Percentiles rank a stretch among this genome's conserved stretches.
These are phyloP conservation scores for Emergomyces africanus DNA, from an alignment of 2,329 filamentous ascomycete genomes.

Conservation along the genomic window DNA sequence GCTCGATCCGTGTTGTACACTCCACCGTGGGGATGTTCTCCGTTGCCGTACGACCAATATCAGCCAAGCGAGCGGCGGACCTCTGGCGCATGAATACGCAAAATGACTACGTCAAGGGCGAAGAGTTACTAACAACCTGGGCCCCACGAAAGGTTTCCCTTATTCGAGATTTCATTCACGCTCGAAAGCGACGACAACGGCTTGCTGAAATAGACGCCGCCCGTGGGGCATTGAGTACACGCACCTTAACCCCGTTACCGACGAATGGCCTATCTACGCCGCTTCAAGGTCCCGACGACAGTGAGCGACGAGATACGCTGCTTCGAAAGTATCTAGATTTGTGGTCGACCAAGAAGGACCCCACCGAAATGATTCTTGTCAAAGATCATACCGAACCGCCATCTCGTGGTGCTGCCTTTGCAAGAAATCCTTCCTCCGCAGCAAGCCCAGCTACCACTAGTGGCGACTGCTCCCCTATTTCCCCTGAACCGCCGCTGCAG, in stretches of 20 bases:
- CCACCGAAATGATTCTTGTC: constrained; percentile 31
- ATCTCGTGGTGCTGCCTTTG: constrained; percentile 22
- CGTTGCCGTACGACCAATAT: constrained; percentile 70
- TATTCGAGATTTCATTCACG: constrained; percentile 71
- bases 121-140: constrained; percentile 78
- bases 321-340: constrained; percentile 30
- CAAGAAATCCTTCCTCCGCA: constrained; percentile 11
- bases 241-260: constrained; percentile 25
- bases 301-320: constrained; percentile 26
- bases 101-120: constrained; percentile 91
- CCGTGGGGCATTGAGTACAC: constrained; percentile 31
- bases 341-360: constrained; percentile 30
- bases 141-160: constrained; percentile 78
- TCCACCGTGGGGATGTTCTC: constrained; percentile 81
- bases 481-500: constrained; percentile 1
- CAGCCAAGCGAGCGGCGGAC: constrained; percentile 82
- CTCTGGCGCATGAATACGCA: constrained; percentile 94
- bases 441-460: constrained; percentile 18
- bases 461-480: constrained; percentile 1
- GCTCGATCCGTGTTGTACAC: constrained; percentile 70
- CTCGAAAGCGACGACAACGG: constrained; percentile 60
- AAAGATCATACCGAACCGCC: constrained; percentile 34
- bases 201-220: constrained; percentile 66
- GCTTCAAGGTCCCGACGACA: constrained; percentile 22
- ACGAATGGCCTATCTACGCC: constrained; percentile 18